Evolutionary conservation across 139 green algal species (phyloP).

Genomic region (Tetratostichococcus sp.): DNA sequence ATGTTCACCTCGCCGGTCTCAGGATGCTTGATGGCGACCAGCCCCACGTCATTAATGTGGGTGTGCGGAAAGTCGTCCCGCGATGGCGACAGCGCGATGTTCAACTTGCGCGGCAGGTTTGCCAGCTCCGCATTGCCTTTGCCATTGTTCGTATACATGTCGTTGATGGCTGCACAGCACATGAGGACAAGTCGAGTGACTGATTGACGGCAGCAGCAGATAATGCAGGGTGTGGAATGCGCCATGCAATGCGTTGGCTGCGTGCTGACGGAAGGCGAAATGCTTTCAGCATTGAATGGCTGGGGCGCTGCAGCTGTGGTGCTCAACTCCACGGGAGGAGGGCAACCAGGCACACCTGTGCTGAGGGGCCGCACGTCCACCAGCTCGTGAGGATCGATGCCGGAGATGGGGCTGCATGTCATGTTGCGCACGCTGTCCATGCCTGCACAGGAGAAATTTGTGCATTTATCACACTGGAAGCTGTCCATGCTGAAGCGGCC

Average conservation of each 20-base stretch:
- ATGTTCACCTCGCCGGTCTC: constrained; percentile 57
- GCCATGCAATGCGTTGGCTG: too few relatives aligned
- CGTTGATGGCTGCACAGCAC: constrained; percentile 54
- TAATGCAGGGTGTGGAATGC: too few relatives aligned
- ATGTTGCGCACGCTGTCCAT: constrained; percentile 98
- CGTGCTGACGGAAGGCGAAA: too few relatives aligned
- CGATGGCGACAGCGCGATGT: constrained; percentile 82
- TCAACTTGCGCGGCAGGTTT: constrained; percentile 97
- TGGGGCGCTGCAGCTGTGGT: not conserved
- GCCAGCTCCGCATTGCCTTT: constrained; percentile 78
- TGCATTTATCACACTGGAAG: too few relatives aligned
- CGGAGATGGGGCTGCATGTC: constrained; percentile 77
- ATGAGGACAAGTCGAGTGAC: not conserved
- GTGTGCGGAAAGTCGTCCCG: constrained; percentile 95
- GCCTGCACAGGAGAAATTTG: constrained; percentile 39
- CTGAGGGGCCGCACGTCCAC: constrained; percentile 72
- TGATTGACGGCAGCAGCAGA: not conserved
- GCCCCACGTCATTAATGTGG: constrained; percentile 98
- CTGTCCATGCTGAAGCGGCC: too few relatives aligned
- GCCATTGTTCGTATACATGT: constrained; percentile 59
- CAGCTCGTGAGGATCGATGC: constrained; percentile 91
- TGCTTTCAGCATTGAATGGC: too few relatives aligned
- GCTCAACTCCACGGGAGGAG: not conserved
- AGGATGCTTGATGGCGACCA: constrained; percentile 74
- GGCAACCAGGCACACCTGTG: constrained; percentile 19